These are phyloP conservation scores for Microcera coccophila DNA, from an alignment of 2,329 filamentous ascomycete genomes.

Conservation along the genomic window DNA sequence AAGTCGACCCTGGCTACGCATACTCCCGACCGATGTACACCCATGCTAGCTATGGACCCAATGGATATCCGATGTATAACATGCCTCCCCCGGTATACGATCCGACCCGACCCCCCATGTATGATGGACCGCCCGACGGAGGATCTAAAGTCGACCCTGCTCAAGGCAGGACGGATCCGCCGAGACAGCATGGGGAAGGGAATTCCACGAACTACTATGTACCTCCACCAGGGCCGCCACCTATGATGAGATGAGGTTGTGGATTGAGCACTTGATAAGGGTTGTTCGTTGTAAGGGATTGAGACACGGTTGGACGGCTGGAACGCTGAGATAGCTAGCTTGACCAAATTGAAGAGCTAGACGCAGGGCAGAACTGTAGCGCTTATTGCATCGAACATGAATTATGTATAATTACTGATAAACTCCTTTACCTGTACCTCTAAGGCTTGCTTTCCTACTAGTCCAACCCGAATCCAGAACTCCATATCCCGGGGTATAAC, in stretches of 20 bases:
- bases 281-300: not conserved
- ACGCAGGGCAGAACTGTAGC: not conserved
- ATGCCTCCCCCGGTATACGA: slow-evolving; percentile 57
- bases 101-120: slow-evolving; percentile 53
- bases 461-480: slow-evolving; percentile 12
- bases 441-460: not conserved
- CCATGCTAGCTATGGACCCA: slow-evolving; percentile 35
- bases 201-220: slow-evolving; percentile 30
- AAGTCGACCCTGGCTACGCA: slow-evolving; percentile 48
- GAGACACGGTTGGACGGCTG: slow-evolving; percentile 4
- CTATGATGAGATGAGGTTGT: slow-evolving; percentile 27
- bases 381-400: slow-evolving; percentile 4
- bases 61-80: slow-evolving; percentile 28
- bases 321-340: no score
- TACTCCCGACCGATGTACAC: slow-evolving; percentile 39
- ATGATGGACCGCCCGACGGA: slow-evolving; percentile 46
- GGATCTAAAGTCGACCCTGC: slow-evolving; percentile 52
- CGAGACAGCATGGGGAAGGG: slow-evolving; percentile 21
- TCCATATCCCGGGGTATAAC: slow-evolving; percentile 26
- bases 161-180: slow-evolving; percentile 38
- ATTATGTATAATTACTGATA: slow-evolving; percentile 3
- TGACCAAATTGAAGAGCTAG: no score
- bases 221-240: slow-evolving; percentile 49
- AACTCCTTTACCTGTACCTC: not conserved
- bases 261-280: slow-evolving; percentile 1